Percentiles rank a stretch among this genome's conserved stretches.
Conservation (phyloP, 352 stramenopile species). For the Phytophthora fragariae region DNA sequence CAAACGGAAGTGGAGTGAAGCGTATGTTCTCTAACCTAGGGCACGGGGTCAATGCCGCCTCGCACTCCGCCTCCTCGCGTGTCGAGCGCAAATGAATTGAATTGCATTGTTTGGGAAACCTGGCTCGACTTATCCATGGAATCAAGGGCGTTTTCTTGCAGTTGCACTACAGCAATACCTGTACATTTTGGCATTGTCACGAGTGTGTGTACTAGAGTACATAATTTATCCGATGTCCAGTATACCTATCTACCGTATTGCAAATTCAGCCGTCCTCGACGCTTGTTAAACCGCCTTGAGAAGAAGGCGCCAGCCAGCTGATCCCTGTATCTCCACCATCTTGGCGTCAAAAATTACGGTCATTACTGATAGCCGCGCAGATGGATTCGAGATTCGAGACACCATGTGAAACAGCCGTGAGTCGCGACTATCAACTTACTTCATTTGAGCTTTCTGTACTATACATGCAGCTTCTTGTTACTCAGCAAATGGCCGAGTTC, state of each 20-base stretch:
- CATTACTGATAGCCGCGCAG: conserved; percentile 6
- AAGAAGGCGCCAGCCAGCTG: conserved; percentile 10
- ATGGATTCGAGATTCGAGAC: conserved; percentile 16
- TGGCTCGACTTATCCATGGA: no score
- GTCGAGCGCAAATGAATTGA: no score
- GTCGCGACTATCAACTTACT: conserved; percentile 4
- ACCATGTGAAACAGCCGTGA: conserved; percentile 16
- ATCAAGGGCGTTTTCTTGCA: no score
- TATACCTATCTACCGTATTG: no score
- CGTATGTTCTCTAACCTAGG: conserved; percentile 1
- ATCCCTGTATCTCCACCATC: conserved; percentile 36
- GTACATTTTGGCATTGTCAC: no score
- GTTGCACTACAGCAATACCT: no score
- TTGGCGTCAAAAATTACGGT: conserved; percentile 14
- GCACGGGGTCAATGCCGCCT: neutral
- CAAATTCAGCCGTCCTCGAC: neutral
- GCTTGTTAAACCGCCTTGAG: conserved; percentile 19
- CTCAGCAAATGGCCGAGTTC: neutral
- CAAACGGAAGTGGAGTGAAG: neutral
- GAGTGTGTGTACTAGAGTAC: no score
- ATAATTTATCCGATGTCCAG: no score
- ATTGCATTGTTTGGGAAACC: no score
- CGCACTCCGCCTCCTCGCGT: neutral
- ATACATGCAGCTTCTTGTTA: neutral
- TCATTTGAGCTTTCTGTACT: neutral